Evolutionary conservation across 176 grass and related monocot genomes (phyloP).

Genomic region (Hyparrhenia diplandra): DNA sequence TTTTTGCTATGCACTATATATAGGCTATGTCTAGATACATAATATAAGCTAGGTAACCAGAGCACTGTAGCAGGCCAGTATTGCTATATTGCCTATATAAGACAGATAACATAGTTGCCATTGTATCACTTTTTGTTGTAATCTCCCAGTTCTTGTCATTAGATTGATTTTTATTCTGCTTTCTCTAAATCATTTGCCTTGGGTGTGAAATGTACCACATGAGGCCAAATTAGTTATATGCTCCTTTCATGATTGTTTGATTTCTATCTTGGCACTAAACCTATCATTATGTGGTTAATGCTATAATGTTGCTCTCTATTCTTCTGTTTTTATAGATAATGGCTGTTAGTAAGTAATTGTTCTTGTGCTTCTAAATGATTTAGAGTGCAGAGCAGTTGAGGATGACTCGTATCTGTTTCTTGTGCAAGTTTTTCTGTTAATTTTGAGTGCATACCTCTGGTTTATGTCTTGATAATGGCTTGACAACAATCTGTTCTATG

Average conservation of each 20-base stretch:
- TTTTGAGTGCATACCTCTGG: background rate
- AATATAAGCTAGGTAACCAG: background rate
- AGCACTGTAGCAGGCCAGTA: background rate
- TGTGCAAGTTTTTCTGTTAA: conserved; percentile 5
- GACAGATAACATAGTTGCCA: background rate
- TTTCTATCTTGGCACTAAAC: background rate
- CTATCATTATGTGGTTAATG: background rate
- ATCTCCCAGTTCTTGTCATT: background rate
- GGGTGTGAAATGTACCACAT: background rate
- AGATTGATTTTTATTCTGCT: background rate
- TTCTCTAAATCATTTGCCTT: background rate
- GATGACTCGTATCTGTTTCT: background rate
- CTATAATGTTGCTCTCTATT: background rate
- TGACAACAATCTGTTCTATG: background rate
- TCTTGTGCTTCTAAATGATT: background rate
- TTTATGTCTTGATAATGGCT: background rate
- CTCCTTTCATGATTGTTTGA: background rate
- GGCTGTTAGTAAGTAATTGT: background rate
- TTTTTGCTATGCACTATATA: background rate
- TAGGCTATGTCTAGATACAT: background rate
- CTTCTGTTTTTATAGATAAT: background rate
- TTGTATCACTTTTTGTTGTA: background rate
- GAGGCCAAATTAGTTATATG: background rate
- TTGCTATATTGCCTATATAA: background rate
- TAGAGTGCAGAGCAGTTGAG: background rate